Evolutionary conservation across 345 rosid species (phyloP).

Genomic region (Citrus reticulata): DNA sequence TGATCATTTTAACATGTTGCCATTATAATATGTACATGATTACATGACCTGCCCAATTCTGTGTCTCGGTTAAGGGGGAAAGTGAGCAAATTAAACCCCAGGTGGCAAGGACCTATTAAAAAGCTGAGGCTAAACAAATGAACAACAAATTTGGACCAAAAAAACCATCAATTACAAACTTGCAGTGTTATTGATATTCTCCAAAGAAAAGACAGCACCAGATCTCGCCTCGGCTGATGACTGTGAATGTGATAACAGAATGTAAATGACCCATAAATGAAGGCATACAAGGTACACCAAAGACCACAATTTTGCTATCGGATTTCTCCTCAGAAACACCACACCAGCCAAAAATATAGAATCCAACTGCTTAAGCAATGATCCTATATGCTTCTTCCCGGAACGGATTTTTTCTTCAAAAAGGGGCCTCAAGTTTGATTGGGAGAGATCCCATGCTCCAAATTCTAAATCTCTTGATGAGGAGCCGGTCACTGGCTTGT

Average conservation of each 20-base stretch:
- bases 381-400: slow-evolving; percentile 69
- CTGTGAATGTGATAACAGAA: slow-evolving; percentile 48
- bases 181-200: slow-evolving; percentile 59
- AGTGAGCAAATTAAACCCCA: slow-evolving; percentile 16
- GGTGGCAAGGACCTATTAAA: slow-evolving; percentile 4
- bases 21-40: not conserved
- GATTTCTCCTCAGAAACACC: slow-evolving; percentile 69
- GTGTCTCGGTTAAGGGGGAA: not conserved
- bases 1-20: not conserved
- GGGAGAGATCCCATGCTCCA: slow-evolving; percentile 51
- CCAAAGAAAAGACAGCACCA: slow-evolving; percentile 72
- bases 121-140: slow-evolving; percentile 18
- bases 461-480: slow-evolving; percentile 61
- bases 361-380: slow-evolving; percentile 67
- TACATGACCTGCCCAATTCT: not conserved
- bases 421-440: slow-evolving; percentile 48
- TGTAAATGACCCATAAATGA: slow-evolving; percentile 90
- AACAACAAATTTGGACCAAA: not conserved
- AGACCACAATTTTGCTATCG: slow-evolving; percentile 72
- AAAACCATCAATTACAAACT: slow-evolving; percentile 15
- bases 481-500: slow-evolving; percentile 30
- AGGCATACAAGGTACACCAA: slow-evolving; percentile 65
- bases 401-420: slow-evolving; percentile 60
- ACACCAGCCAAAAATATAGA: slow-evolving; percentile 70
- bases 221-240: slow-evolving; percentile 47